Conservation (phyloP, 352 stramenopile species). For the Phytophthora sansomeana region DNA sequence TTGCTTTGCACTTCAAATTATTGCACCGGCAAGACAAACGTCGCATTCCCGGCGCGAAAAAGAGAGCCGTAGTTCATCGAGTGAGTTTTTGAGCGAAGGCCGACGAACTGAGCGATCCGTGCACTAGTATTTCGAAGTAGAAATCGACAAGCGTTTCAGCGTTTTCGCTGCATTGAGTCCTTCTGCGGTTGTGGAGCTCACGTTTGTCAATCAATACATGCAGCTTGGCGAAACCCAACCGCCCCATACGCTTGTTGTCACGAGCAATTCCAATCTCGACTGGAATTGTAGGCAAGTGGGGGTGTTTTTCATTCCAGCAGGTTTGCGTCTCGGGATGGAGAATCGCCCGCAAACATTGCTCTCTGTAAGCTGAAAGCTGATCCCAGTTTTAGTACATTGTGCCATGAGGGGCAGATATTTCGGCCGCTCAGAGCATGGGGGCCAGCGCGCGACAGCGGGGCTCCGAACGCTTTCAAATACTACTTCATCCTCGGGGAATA, state of each 20-base stretch:
- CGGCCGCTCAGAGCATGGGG: conserved; percentile 20
- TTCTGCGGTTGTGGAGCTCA: conserved; percentile 9
- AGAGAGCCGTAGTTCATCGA: not conserved
- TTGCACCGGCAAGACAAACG: conserved; percentile 18
- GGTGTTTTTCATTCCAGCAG: conserved; percentile 12
- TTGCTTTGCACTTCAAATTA: conserved; percentile 18
- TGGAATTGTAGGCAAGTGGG: conserved; percentile 17
- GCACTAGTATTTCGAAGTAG: no score
- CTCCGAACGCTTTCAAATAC: conserved; percentile 6
- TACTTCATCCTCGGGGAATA: conserved; percentile 23
- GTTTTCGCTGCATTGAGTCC: conserved; percentile 9
- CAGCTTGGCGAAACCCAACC: conserved; percentile 20
- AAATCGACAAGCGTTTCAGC: no score
- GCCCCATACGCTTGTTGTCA: conserved; percentile 12
- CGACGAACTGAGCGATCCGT: no score
- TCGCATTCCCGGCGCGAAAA: conserved; percentile 22
- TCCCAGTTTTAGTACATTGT: not conserved
- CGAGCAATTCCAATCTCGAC: conserved; percentile 23
- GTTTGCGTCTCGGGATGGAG: conserved; percentile 5
- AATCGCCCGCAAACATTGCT: conserved; percentile 10
- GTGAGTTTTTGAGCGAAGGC: conserved; percentile 3
- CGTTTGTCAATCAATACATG: not conserved
- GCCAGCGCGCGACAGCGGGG: not conserved
- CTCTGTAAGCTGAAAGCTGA: not conserved
- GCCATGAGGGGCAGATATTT: conserved; percentile 23